Evolutionary conservation across 129 eudicot genomes (phyloP), one percentile per base, ranked within the genome.

Genomic region (Flaveria ramosissima): DNA sequence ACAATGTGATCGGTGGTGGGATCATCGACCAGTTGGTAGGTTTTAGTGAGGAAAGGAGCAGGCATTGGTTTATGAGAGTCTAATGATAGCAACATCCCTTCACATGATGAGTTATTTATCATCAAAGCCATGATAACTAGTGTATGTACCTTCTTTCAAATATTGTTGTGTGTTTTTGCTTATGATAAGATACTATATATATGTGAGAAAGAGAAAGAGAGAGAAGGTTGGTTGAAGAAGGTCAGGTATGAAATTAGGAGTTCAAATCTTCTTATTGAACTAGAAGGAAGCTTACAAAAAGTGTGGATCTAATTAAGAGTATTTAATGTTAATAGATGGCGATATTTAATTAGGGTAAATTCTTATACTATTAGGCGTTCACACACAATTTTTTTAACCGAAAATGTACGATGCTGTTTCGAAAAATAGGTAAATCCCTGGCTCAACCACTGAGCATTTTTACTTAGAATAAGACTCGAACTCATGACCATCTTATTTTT

Each of bases 11-110:
- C 97, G 17, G 98, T 90, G 45, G 84, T 0, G 0, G 97, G 93
- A 78, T 93, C 98, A 50, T 93, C 97, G 0, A 93, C 93, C 1
- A 93, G 79, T 68, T 93, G 98, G 56, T 93, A 93, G 3, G 98
- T 93, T 63, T 93, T 93, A 3, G 98, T 90, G 24, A 90, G 85
- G 41, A 93, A 93, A 19, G 98, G 98, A n/a, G 98, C 98, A 1
- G 98, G 98, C 43, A 93, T 93, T 65, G 96, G 78, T 83, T 93
- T 93, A 69, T 85, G 86, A 9, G 91, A 88, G 63, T 93, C 98
- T 64, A 93, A 72, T 15, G 98, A 88, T n/a, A 93, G 76, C 20
- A 90, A 74, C 24, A 89, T 87, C 45, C 93, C 89, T 27, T 93
- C 98, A 64, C 65, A 69, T 47, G 74, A 67, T 51, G 86, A 85